phyloP scores from a whole-genome alignment of 192 early-diverging fungal genomes.

The Geosiphon pyriformis region DNA sequence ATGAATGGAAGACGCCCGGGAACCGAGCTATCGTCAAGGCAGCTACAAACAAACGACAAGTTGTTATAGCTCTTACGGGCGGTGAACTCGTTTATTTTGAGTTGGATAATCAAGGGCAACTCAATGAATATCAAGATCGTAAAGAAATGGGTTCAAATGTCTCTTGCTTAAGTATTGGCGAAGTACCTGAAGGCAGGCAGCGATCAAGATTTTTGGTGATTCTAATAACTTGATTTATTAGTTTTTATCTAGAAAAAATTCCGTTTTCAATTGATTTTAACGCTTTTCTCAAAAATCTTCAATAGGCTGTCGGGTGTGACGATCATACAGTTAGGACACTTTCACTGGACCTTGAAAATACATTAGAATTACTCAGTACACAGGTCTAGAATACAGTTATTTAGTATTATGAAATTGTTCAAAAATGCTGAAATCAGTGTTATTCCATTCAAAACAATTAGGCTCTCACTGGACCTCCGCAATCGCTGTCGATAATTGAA shows the following conservation, averaged over 20 bases:
- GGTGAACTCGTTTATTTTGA: conserved; percentile 93
- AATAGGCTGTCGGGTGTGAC: conserved; percentile 76
- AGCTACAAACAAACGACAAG: conserved; percentile 77
- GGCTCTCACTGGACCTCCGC: conserved; percentile 60
- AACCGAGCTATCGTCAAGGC: conserved; percentile 70
- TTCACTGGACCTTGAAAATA: conserved; percentile 71
- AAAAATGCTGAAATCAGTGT: no score
- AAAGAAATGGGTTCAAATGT: conserved; percentile 67
- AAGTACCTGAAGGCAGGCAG: conserved; percentile 70
- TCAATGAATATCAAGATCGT: conserved; percentile 84
- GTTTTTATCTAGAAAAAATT: background rate
- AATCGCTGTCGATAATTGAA: conserved; percentile 71
- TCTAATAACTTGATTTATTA: background rate
- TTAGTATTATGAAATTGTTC: no score
- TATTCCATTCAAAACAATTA: no score
- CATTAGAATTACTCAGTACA: conserved; percentile 72
- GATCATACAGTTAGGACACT: conserved; percentile 90
- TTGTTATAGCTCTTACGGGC: conserved; percentile 74
- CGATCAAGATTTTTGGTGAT: conserved; percentile 63
- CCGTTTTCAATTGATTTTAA: background rate
- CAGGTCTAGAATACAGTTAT: no score
- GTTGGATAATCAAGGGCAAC: conserved; percentile 69
- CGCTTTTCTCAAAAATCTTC: background rate
- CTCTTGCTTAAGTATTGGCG: conserved; percentile 72
- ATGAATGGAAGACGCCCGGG: conserved; percentile 88